These are phyloP conservation scores for Takakia lepidozioides DNA, from an alignment of 225 moss, liverwort and hornwort genomes.

Conservation along the genomic window DNA sequence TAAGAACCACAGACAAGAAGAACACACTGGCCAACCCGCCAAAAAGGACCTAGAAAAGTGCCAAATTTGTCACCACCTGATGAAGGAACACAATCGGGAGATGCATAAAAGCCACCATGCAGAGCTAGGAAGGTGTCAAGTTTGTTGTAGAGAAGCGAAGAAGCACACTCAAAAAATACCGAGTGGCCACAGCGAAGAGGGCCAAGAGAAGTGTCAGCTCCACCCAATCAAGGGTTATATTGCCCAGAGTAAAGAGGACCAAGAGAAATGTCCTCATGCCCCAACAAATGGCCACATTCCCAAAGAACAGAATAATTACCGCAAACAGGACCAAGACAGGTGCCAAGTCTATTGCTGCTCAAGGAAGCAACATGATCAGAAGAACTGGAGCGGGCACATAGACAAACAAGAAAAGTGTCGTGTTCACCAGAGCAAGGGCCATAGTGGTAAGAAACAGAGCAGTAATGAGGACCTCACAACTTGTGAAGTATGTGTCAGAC, in stretches of 20 bases:
- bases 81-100: background rate
- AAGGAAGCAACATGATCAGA: background rate
- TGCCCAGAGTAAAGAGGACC: too few relatives aligned
- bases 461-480: too few relatives aligned
- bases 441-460: too few relatives aligned
- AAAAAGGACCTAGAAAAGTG: background rate
- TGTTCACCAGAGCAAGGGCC: too few relatives aligned
- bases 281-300: too few relatives aligned
- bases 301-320: constrained; percentile 10
- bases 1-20: too few relatives aligned
- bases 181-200: too few relatives aligned
- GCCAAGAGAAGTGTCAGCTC: background rate
- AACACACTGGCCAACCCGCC: background rate
- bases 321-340: background rate
- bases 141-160: background rate
- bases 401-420: too few relatives aligned
- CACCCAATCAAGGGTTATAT: background rate
- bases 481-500: too few relatives aligned
- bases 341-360: background rate
- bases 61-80: background rate
- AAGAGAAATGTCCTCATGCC: background rate
- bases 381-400: background rate
- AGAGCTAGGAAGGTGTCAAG: background rate
- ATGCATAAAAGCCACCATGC: too few relatives aligned
- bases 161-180: too few relatives aligned